Conservation (phyloP, 164 flowering plant genomes). For the Berberis thunbergii region DNA sequence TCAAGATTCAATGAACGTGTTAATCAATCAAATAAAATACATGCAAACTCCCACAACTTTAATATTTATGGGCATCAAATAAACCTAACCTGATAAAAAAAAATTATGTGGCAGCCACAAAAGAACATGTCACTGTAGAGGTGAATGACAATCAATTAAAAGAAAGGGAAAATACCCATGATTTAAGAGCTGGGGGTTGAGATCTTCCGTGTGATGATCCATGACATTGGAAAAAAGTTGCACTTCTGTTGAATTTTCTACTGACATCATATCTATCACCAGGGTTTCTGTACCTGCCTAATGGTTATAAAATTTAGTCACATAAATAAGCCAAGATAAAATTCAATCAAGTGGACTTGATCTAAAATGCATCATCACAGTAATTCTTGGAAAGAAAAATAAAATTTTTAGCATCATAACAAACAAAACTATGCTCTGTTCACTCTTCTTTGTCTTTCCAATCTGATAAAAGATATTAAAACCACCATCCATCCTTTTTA, state of each 20-base stretch:
- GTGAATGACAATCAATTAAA: not conserved
- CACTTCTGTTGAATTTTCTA: conserved; percentile 11
- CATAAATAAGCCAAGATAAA: too few species aligned
- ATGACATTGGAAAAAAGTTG: conserved; percentile 7
- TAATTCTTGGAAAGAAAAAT: too few species aligned
- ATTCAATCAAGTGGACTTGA: too few species aligned
- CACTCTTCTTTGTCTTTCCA: too few species aligned
- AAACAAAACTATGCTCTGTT: too few species aligned
- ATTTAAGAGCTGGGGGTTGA: conserved; percentile 3
- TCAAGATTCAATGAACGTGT: too few species aligned
- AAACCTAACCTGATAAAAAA: not conserved
- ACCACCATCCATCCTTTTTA: too few species aligned
- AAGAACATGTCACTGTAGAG: not conserved
- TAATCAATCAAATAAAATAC: too few species aligned
- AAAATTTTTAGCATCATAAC: too few species aligned
- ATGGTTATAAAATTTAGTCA: not conserved
- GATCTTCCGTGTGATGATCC: conserved; percentile 10
- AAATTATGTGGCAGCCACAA: not conserved
- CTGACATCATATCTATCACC: conserved; percentile 11
- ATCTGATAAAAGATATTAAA: too few species aligned
- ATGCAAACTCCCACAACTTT: not conserved
- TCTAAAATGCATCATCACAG: too few species aligned
- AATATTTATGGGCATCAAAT: not conserved
- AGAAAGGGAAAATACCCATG: conserved; percentile 12
- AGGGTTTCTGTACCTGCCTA: not conserved